These are phyloP conservation scores for Zoysia pacifica DNA, from an alignment of 176 grass and related monocot genomes.

Conservation along the genomic window DNA sequence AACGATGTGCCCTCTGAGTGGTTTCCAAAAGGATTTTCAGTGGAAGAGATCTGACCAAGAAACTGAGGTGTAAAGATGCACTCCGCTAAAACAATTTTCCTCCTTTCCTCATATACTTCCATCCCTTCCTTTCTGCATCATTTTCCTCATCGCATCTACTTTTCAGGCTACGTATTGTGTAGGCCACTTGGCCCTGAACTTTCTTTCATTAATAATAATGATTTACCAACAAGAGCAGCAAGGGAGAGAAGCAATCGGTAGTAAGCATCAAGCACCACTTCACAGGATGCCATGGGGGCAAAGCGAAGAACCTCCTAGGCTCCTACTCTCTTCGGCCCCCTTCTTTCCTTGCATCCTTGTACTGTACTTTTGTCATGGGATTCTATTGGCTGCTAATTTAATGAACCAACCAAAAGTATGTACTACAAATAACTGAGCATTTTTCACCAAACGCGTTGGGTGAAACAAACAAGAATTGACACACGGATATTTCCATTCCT, in stretches of 20 bases:
- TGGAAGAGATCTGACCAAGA: conserved; percentile 40
- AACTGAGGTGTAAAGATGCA: conserved; percentile 37
- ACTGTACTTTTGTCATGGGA: conserved; percentile 23
- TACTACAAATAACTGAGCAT: conserved; percentile 3
- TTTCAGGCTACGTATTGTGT: conserved; percentile 35
- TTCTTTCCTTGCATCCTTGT: conserved; percentile 25
- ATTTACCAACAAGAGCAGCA: conserved; percentile 42
- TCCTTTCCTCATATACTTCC: conserved; percentile 22
- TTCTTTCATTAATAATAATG: conserved; percentile 22
- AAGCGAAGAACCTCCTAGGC: conserved; percentile 43
- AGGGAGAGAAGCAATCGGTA: conserved; percentile 20
- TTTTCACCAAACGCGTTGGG: background rate
- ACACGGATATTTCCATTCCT: conserved; percentile 28
- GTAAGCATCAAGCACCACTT: conserved; percentile 49
- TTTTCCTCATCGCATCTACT: conserved; percentile 36
- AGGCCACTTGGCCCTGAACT: conserved; percentile 27
- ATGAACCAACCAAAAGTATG: conserved; percentile 3
- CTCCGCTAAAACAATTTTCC: conserved; percentile 10
- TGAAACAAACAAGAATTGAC: conserved; percentile 34
- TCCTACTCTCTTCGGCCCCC: conserved; percentile 21
- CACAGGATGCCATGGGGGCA: conserved; percentile 44
- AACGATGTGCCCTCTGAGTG: conserved; percentile 16
- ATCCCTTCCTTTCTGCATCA: conserved; percentile 34
- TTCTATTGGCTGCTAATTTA: conserved; percentile 33
- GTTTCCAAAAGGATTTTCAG: conserved; percentile 16